These are phyloP conservation scores for Acrocalymma vagum DNA, from an alignment of 2,329 filamentous ascomycete species.

Conservation along the genomic window DNA sequence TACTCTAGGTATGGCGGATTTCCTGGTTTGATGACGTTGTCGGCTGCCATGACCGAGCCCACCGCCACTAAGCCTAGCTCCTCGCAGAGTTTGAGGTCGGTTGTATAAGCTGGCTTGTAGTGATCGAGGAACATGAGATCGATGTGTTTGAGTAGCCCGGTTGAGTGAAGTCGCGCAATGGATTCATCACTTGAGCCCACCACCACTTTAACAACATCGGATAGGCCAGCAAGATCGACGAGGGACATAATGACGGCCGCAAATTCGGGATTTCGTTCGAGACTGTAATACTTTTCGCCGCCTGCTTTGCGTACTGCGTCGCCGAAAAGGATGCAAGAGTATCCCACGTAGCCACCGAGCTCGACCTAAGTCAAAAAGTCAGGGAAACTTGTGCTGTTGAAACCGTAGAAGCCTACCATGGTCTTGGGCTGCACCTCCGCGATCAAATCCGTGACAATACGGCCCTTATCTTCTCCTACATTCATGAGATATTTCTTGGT, in stretches of 20 bases:
- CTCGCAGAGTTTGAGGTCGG: constrained; percentile 81
- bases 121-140: constrained; percentile 84
- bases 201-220: constrained; percentile 73
- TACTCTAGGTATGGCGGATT: constrained; percentile 77
- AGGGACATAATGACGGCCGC: constrained; percentile 73
- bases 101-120: constrained; percentile 77
- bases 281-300: constrained; percentile 72
- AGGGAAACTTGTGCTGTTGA: background rate
- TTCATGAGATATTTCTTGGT: constrained; percentile 81
- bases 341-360: constrained; percentile 82
- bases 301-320: constrained; percentile 70
- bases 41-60: constrained; percentile 71
- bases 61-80: constrained; percentile 69
- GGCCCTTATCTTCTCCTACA: constrained; percentile 77
- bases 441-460: constrained; percentile 75
- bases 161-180: constrained; percentile 65
- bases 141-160: constrained; percentile 65
- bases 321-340: constrained; percentile 80
- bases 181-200: constrained; percentile 75
- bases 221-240: constrained; percentile 78
- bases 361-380: constrained; percentile 63
- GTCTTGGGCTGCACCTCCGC: constrained; percentile 69
- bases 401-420: constrained; percentile 59
- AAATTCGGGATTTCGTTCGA: constrained; percentile 79
- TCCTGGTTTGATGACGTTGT: constrained; percentile 76